Base-by-base conservation (phyloP, 108 stramenopile species). In the Cyclotella baltica region DNA sequence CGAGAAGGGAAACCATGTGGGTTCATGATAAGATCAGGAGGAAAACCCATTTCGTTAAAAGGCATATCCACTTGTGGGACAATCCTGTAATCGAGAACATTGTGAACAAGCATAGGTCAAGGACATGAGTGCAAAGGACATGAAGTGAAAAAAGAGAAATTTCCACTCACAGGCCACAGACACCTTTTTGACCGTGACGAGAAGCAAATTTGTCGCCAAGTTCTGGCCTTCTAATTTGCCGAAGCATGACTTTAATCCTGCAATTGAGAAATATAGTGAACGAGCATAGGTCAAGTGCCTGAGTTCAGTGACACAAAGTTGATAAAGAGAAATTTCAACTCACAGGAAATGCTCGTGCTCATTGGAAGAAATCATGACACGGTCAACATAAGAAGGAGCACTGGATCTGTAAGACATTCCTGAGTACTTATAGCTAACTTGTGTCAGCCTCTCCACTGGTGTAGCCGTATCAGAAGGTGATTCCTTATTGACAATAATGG, bases 111-210 rank as follows among this genome's bases (percentile, higher is more conserved):
- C n/a, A n/a, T n/a, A n/a, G n/a, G n/a, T n/a, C n/a, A n/a, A n/a
- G n/a, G n/a, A n/a, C n/a, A n/a, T n/a, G n/a, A n/a, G n/a, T n/a
- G n/a, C n/a, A n/a, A n/a, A n/a, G n/a, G n/a, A n/a, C n/a, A n/a
- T n/a, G n/a, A n/a, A n/a, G n/a, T n/a, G n/a, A n/a, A n/a, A n/a
- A n/a, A n/a, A n/a, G n/a, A n/a, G n/a, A n/a, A n/a, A n/a, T n/a
- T n/a, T n/a, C n/a, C n/a, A n/a, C n/a, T n/a, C n/a, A n/a, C 30
- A 99, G 87, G 15, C 98, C 98, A 75, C 98, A 99, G 56, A 98
- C 98, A 50, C 99, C 99, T 86, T 99, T 99, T 69, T 99, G 99
- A 2, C 99, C 99, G 88, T 99, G 99, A 9, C 99, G 87, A 29
- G 94, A 94, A 23, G 94, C 91, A 88, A 99, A 99, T 83, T 99